Conservation (phyloP, 1,284 basidiomycete genomes). For the Wallemia hederae region DNA sequence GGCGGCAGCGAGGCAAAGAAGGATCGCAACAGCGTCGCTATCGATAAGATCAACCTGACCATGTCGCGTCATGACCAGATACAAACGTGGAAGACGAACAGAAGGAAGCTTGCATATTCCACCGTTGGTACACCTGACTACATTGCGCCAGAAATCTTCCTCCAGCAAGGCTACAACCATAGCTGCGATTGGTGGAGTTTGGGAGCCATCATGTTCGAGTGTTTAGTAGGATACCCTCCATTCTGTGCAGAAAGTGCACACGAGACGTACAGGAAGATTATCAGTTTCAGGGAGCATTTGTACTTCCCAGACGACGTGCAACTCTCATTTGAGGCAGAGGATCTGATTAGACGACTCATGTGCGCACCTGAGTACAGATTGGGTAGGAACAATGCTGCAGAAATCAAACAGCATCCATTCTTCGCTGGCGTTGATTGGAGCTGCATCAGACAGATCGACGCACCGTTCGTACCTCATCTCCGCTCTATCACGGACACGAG, state of each 20-base stretch:
- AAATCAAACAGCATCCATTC: slow-evolving; percentile 82
- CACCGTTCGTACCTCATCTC: slow-evolving; percentile 79
- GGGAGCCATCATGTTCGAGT: slow-evolving; percentile 96
- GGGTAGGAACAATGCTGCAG: slow-evolving; percentile 30
- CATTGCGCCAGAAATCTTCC: slow-evolving; percentile 94
- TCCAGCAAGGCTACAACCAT: slow-evolving; percentile 89
- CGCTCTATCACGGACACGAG: slow-evolving; percentile 78
- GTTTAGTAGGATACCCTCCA: slow-evolving; percentile 83
- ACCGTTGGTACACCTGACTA: slow-evolving; percentile 98
- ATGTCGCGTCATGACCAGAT: slow-evolving; percentile 81
- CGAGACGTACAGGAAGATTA: slow-evolving; percentile 95
- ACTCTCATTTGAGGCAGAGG: slow-evolving; percentile 69
- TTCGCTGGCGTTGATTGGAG: slow-evolving; percentile 60
- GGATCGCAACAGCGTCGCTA: slow-evolving; percentile 68
- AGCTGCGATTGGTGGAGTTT: slow-evolving; percentile 98
- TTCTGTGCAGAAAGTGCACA: slow-evolving; percentile 94
- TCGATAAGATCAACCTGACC: slow-evolving; percentile 78
- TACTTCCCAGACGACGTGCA: slow-evolving; percentile 90
- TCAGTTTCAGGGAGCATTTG: slow-evolving; percentile 73
- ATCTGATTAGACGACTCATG: slow-evolving; percentile 63
- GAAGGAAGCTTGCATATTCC: slow-evolving; percentile 85
- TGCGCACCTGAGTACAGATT: slow-evolving; percentile 52
- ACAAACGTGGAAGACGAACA: slow-evolving; percentile 95
- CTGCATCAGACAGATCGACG: slow-evolving; percentile 66
- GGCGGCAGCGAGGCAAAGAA: not conserved